A percentile compares a stretch with the other conserved stretches of the same genome.
Evolutionary conservation across 2,329 filamentous ascomycete species (phyloP).

Genomic region (Shiraia bambusicola): DNA sequence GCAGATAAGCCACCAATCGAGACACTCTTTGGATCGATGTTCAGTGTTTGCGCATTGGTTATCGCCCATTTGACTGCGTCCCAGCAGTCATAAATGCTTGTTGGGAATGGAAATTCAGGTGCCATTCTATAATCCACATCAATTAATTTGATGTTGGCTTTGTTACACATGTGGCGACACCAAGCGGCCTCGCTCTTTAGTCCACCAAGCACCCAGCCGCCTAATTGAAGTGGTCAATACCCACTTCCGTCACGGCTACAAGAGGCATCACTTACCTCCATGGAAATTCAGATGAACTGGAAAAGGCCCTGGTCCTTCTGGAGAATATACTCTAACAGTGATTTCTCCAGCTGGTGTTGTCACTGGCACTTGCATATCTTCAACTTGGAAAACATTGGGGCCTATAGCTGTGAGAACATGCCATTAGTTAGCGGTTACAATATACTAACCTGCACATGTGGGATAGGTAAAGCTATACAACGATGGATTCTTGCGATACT

Average conservation of each 20-base stretch:
- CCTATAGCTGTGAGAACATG: slow-evolving; percentile 2
- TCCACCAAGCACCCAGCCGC: slow-evolving; percentile 16
- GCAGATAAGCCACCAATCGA: slow-evolving; percentile 53
- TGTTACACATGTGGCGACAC: slow-evolving; percentile 15
- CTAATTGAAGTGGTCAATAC: not conserved
- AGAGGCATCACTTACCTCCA: slow-evolving; percentile 4
- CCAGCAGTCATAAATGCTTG: slow-evolving; percentile 53
- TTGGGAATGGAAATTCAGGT: slow-evolving; percentile 54
- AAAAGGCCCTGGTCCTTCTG: slow-evolving; percentile 10
- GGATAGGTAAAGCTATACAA: slow-evolving; percentile 16
- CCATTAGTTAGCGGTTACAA: not conserved
- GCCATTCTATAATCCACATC: slow-evolving; percentile 56
- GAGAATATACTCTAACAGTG: slow-evolving; percentile 9
- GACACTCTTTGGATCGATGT: slow-evolving; percentile 15
- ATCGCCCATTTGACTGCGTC: slow-evolving; percentile 46
- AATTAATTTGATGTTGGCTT: slow-evolving; percentile 12
- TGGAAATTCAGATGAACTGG: slow-evolving; percentile 12
- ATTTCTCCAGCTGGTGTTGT: slow-evolving; percentile 8
- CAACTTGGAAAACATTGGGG: slow-evolving; percentile 11
- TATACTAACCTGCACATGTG: slow-evolving; percentile 11
- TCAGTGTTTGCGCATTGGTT: slow-evolving; percentile 15
- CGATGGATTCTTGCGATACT: slow-evolving; percentile 12
- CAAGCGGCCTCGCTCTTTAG: slow-evolving; percentile 15
- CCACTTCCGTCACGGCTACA: not conserved
- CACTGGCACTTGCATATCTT: slow-evolving; percentile 8